phyloP scores from a whole-genome alignment of 2,329 filamentous ascomycete species.

The Hirsutella minnesotensis region DNA sequence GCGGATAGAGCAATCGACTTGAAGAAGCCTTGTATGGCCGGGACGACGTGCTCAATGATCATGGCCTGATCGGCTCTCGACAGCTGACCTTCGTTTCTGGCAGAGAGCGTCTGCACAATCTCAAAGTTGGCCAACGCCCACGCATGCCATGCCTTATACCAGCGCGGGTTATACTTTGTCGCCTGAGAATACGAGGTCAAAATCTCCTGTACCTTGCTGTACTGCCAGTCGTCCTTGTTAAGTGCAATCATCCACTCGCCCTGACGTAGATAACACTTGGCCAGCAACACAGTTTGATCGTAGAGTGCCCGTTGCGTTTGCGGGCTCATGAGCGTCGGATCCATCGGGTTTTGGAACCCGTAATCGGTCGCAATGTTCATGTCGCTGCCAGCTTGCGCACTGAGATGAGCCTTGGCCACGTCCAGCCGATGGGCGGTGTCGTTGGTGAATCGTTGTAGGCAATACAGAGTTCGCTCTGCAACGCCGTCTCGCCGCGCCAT shows the following conservation, averaged over 20 bases:
- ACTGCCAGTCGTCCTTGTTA: constrained; percentile 80
- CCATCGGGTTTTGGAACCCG: constrained; percentile 35
- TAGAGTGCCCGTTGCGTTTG: constrained; percentile 40
- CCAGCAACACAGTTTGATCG: constrained; percentile 61
- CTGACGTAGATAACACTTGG: constrained; percentile 91
- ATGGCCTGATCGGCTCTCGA: constrained; percentile 45
- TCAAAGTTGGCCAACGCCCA: constrained; percentile 99
- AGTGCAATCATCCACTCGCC: constrained; percentile 90
- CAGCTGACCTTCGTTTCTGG: constrained; percentile 45
- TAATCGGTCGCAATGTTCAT: constrained; percentile 33
- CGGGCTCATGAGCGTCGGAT: constrained; percentile 32
- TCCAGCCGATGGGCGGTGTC: constrained; percentile 46
- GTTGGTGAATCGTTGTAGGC: constrained; percentile 47
- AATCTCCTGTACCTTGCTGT: constrained; percentile 77
- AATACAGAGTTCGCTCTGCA: constrained; percentile 44
- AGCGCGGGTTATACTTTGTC: constrained; percentile 85
- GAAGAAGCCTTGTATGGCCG: constrained; percentile 92
- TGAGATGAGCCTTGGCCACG: constrained; percentile 38
- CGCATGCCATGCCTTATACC: constrained; percentile 99
- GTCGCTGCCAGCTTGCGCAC: constrained; percentile 33
- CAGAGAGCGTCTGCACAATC: constrained; percentile 74
- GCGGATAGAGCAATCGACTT: constrained; percentile 88
- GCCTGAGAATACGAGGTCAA: constrained; percentile 84
- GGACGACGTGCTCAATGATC: constrained; percentile 80
- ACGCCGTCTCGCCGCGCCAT: constrained; percentile 28